These are phyloP conservation scores for Chytriomyces hyalinus DNA, from an alignment of 192 early-diverging fungal genomes.

Conservation along the genomic window DNA sequence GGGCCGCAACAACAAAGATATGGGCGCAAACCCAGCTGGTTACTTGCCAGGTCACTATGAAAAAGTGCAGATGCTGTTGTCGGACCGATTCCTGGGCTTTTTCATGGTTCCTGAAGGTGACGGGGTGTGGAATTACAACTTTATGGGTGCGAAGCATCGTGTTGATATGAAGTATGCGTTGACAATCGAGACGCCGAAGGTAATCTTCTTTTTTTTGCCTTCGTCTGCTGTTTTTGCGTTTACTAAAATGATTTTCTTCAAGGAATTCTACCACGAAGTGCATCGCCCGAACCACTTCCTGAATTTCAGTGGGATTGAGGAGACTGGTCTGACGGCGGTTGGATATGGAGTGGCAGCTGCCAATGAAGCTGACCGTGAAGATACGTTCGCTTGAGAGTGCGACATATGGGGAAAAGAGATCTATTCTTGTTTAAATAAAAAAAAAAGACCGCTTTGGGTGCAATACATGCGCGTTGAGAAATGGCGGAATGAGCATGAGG, in stretches of 20 bases:
- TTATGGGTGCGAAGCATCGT: constrained; percentile 94
- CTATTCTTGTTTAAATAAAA: too few relatives aligned
- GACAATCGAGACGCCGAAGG: constrained; percentile 87
- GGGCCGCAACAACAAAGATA: constrained; percentile 92
- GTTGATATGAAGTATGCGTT: constrained; percentile 92
- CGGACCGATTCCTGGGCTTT: constrained; percentile 95
- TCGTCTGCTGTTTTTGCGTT: not conserved
- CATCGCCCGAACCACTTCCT: constrained; percentile 96
- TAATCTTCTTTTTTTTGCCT: not conserved
- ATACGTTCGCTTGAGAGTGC: constrained; percentile 50
- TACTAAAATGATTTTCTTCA: constrained; percentile 14
- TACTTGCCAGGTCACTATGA: constrained; percentile 89
- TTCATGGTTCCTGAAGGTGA: constrained; percentile 97
- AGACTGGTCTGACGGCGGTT: constrained; percentile 42
- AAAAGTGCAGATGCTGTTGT: constrained; percentile 96
- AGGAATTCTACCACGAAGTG: constrained; percentile 93
- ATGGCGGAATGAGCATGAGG: too few relatives aligned
- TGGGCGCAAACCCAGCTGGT: constrained; percentile 78
- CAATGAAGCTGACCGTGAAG: constrained; percentile 54
- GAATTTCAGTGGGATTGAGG: constrained; percentile 71
- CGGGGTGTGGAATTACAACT: constrained; percentile 98
- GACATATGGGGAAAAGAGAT: too few relatives aligned
- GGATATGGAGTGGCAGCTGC: constrained; percentile 50
- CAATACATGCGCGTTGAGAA: too few relatives aligned
- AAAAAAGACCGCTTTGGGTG: too few relatives aligned